These are phyloP conservation scores for Daedaleopsis sinensis DNA, from an alignment of 768 basidiomycete species.

Conservation along the genomic window DNA sequence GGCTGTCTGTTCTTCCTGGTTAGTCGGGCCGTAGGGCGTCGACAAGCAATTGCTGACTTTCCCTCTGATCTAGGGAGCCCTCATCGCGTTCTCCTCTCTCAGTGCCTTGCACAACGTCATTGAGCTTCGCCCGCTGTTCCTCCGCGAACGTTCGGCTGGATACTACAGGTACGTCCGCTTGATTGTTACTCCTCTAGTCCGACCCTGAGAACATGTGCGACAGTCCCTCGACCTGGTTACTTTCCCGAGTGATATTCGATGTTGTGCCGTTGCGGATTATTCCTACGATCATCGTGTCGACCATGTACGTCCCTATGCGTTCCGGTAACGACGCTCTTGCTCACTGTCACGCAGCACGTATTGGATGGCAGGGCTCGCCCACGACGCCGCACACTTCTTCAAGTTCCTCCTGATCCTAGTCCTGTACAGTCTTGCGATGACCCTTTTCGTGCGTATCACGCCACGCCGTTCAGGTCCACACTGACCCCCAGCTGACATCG, in stretches of 20 bases:
- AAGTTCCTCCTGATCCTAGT: conserved; percentile 92
- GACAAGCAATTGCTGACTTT: not conserved
- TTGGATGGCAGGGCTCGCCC: conserved; percentile 93
- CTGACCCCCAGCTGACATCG: not conserved
- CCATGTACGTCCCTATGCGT: conserved; percentile 59
- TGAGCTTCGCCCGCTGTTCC: conserved; percentile 81
- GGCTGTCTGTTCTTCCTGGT: conserved; percentile 95
- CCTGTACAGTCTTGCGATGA: conserved; percentile 83
- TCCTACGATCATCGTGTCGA: conserved; percentile 84
- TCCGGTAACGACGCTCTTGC: conserved; percentile 5
- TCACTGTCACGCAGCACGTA: conserved; percentile 60
- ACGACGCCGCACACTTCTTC: conserved; percentile 83
- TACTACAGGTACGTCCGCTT: conserved; percentile 72
- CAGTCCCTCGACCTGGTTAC: conserved; percentile 88
- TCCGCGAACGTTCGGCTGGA: conserved; percentile 82
- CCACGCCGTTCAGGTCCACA: not conserved
- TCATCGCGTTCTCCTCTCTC: conserved; percentile 89
- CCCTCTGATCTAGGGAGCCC: conserved; percentile 60
- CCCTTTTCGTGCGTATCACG: conserved; percentile 67
- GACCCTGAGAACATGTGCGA: not conserved
- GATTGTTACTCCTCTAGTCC: not conserved
- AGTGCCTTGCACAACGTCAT: conserved; percentile 91
- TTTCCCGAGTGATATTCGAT: conserved; percentile 89
- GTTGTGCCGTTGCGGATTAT: conserved; percentile 86
- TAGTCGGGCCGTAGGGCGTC: conserved; percentile 13